These are phyloP conservation scores for Graphilbum fragrans DNA, from an alignment of 2,329 filamentous ascomycete species.

Conservation along the genomic window DNA sequence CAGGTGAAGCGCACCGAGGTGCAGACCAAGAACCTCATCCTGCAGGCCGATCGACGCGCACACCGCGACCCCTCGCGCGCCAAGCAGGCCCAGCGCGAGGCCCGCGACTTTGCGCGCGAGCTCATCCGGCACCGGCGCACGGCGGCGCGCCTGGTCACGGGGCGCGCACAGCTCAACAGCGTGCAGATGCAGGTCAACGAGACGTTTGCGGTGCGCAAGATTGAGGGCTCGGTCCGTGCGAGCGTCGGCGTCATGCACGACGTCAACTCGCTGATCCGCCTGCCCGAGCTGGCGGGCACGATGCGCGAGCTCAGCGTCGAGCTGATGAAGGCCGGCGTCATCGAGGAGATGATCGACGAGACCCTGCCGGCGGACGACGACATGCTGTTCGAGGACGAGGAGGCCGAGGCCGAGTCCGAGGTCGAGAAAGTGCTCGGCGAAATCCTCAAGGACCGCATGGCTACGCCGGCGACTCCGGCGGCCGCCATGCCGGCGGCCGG, in stretches of 20 bases:
- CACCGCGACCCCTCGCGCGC: slow-evolving; percentile 69
- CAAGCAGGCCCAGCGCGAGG: slow-evolving; percentile 69
- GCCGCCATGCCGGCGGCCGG: slow-evolving; percentile 34
- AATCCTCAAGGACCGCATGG: slow-evolving; percentile 72
- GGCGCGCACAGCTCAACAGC: slow-evolving; percentile 81
- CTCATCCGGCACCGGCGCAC: slow-evolving; percentile 74
- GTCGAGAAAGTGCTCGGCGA: slow-evolving; percentile 90
- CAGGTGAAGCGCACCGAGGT: slow-evolving; percentile 65
- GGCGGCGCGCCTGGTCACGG: slow-evolving; percentile 61
- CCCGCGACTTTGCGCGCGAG: slow-evolving; percentile 79
- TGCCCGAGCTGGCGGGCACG: slow-evolving; percentile 78
- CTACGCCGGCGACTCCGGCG: slow-evolving; percentile 47
- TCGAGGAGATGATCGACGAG: slow-evolving; percentile 94
- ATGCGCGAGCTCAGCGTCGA: slow-evolving; percentile 83
- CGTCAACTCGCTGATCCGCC: slow-evolving; percentile 70
- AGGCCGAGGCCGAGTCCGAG: slow-evolving; percentile 65
- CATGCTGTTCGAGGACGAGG: slow-evolving; percentile 53
- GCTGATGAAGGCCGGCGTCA: slow-evolving; percentile 87
- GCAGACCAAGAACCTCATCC: slow-evolving; percentile 77
- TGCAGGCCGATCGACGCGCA: slow-evolving; percentile 69
- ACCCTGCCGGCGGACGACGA: slow-evolving; percentile 64
- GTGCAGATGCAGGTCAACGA: slow-evolving; percentile 98
- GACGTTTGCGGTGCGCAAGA: slow-evolving; percentile 89
- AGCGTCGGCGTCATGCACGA: slow-evolving; percentile 95
- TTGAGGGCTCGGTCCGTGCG: slow-evolving; percentile 79